These are phyloP conservation scores for Cinnamomum micranthum DNA, from an alignment of 164 flowering plant genomes.

Conservation along the genomic window DNA sequence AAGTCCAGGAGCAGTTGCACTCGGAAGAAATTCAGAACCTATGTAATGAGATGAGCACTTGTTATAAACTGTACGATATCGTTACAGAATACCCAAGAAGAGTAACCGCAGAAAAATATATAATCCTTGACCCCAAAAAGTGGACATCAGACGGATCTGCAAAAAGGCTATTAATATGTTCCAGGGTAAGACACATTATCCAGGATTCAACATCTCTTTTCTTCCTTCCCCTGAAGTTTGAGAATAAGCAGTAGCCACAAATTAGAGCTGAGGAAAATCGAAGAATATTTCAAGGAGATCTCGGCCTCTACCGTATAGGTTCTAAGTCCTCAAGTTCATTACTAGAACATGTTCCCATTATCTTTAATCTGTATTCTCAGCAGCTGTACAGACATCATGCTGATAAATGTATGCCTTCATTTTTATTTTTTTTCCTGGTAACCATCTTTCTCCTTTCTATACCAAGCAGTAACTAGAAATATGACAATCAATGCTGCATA, in stretches of 20 bases:
- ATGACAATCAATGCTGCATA: slow-evolving; percentile 16
- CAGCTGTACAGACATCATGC: not conserved
- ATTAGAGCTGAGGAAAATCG: not conserved
- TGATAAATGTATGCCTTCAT: not conserved
- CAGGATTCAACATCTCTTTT: not conserved
- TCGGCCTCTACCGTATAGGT: not conserved
- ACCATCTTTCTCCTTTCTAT: not conserved
- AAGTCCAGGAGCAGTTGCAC: slow-evolving; percentile 33
- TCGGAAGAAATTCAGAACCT: slow-evolving; percentile 37
- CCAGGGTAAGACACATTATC: not conserved
- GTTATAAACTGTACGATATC: not conserved
- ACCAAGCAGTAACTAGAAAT: not conserved
- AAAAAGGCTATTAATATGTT: not conserved
- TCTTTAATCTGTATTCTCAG: not conserved
- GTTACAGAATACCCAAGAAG: not conserved
- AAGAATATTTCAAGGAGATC: not conserved
- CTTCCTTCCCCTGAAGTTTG: not conserved
- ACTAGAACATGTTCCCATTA: not conserved
- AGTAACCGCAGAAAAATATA: not conserved
- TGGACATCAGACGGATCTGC: not conserved
- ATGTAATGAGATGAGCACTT: not conserved
- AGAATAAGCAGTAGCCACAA: not conserved
- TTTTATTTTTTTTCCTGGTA: not conserved
- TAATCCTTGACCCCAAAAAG: not conserved
- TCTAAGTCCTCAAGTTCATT: no score